Evolutionary conservation across 73 alveolate genomes (phyloP).

Genomic region (Tetrahymena borealis): DNA sequence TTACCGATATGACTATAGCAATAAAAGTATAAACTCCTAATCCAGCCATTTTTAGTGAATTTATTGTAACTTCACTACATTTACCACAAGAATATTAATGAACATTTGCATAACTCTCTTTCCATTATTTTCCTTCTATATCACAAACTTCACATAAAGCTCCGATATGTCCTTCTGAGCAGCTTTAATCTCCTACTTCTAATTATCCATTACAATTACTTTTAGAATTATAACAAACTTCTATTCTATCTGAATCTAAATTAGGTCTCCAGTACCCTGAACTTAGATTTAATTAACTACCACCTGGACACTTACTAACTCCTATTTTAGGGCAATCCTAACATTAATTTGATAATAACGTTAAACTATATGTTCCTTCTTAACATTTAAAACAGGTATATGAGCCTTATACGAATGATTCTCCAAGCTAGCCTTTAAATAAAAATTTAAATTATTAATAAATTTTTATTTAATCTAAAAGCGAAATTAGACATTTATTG

Average conservation of each 20-base stretch:
- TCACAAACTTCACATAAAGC: constrained; percentile 42
- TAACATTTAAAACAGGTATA: background rate
- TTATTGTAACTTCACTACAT: constrained; percentile 5
- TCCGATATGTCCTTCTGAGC: constrained; percentile 36
- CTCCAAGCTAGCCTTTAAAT: background rate
- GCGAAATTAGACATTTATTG: no score
- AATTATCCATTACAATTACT: constrained; percentile 19
- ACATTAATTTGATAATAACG: background rate
- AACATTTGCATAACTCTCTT: constrained; percentile 1
- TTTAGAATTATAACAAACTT: background rate
- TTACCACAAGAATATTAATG: constrained; percentile 12
- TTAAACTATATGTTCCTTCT: background rate
- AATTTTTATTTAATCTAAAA: background rate
- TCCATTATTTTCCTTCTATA: background rate
- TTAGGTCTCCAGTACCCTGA: constrained; percentile 43
- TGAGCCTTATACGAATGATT: background rate
- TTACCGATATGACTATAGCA: constrained; percentile 14
- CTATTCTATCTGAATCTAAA: background rate
- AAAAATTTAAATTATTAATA: background rate
- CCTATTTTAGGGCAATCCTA: background rate
- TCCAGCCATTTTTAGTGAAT: background rate
- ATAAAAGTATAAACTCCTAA: background rate
- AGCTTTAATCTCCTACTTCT: constrained; percentile 28
- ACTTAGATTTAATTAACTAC: background rate
- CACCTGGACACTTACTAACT: background rate